Percentiles rank a stretch among this genome's conserved stretches.
These are phyloP conservation scores for Ensete ventricosum DNA, from an alignment of 176 grass and related monocot species.

Conservation along the genomic window DNA sequence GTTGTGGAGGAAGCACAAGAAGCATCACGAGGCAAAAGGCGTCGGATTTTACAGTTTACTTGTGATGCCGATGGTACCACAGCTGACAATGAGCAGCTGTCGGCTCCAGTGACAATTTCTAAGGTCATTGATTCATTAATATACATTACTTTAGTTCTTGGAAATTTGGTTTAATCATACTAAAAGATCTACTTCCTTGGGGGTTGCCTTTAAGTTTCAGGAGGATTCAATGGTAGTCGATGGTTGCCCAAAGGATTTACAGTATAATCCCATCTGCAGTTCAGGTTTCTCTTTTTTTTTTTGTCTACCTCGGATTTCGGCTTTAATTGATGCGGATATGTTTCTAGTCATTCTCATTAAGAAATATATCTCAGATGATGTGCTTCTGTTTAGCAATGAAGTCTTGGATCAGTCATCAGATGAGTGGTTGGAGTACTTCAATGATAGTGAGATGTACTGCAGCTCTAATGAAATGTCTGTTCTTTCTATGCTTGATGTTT, in stretches of 20 bases:
- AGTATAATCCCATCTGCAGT: not conserved
- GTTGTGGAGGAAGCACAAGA: not conserved
- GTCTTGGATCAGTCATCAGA: slow-evolving; percentile 16
- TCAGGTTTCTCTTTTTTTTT: slow-evolving; percentile 5
- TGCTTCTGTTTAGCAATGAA: slow-evolving; percentile 11
- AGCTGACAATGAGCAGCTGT: not conserved
- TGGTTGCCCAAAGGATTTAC: not conserved
- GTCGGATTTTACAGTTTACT: slow-evolving; percentile 16
- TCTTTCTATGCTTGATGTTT: slow-evolving; percentile 6
- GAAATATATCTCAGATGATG: slow-evolving; percentile 1
- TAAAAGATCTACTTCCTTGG: not conserved
- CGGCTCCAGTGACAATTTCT: not conserved
- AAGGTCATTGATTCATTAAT: not conserved
- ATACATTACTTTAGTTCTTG: not conserved
- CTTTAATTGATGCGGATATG: not conserved
- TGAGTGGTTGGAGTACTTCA: slow-evolving; percentile 5
- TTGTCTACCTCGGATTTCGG: not conserved
- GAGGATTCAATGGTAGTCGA: not conserved
- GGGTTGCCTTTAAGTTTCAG: not conserved
- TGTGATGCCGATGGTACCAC: not conserved
- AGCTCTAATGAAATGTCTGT: slow-evolving; percentile 15
- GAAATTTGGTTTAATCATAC: not conserved
- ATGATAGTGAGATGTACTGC: slow-evolving; percentile 6
- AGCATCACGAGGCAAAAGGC: slow-evolving; percentile 1
- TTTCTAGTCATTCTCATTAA: not conserved